phyloP scores from a whole-genome alignment of 176 grass and related monocot species.

The Musa itinerans region DNA sequence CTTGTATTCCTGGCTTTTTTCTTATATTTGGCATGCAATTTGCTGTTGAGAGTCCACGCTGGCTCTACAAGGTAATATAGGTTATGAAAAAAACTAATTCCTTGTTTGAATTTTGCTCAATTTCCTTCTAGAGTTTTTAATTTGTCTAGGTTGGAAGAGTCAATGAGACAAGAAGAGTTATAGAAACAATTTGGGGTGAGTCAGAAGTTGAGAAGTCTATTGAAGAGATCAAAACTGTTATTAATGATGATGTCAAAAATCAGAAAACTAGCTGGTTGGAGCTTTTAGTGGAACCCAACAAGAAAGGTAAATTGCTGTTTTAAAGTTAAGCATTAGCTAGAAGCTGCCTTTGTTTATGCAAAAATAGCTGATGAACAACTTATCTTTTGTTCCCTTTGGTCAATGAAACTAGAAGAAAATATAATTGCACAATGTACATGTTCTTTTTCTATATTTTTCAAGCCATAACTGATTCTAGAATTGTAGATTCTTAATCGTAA shows the following conservation, averaged over 20 bases:
- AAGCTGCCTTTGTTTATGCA: neutral
- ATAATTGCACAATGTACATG: too few relatives aligned
- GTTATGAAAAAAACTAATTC: neutral
- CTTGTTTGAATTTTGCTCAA: neutral
- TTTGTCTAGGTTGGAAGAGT: constrained; percentile 72
- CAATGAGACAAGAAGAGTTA: constrained; percentile 52
- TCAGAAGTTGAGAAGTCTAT: constrained; percentile 72
- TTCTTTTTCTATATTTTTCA: too few relatives aligned
- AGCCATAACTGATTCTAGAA: too few relatives aligned
- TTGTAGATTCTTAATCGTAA: too few relatives aligned
- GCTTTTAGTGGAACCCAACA: constrained; percentile 65
- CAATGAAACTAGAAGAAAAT: neutral
- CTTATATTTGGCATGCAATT: constrained; percentile 89
- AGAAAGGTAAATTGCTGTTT: constrained; percentile 33
- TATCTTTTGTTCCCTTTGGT: neutral
- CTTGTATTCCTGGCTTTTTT: constrained; percentile 73
- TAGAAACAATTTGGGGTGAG: constrained; percentile 67
- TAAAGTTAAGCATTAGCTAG: neutral
- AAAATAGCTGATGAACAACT: neutral
- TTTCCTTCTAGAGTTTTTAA: constrained; percentile 5
- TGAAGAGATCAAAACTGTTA: constrained; percentile 65
- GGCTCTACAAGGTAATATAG: constrained; percentile 76
- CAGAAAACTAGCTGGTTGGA: constrained; percentile 68
- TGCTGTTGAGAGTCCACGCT: constrained; percentile 87
- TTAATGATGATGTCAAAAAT: constrained; percentile 34